phyloP scores from a whole-genome alignment of 352 stramenopile genomes.

The Peronospora destructor region DNA sequence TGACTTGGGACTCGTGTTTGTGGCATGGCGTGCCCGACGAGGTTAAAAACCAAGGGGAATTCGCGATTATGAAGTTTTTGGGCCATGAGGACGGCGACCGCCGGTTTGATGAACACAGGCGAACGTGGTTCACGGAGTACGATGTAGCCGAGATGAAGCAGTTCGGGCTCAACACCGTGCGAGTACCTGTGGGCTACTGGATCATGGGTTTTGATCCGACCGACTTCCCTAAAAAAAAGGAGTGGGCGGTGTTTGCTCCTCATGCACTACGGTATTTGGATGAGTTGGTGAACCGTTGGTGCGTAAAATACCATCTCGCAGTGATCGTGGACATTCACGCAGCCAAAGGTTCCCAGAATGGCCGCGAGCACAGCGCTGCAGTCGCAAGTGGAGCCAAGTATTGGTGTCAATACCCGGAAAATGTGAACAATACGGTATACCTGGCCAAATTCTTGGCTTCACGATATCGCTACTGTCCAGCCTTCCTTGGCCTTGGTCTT shows the following conservation, averaged over 20 bases:
- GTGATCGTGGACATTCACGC: slow-evolving; percentile 79
- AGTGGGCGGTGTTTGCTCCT: slow-evolving; percentile 47
- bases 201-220: slow-evolving; percentile 65
- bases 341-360: slow-evolving; percentile 78
- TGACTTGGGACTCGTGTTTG: slow-evolving; percentile 53
- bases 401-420: slow-evolving; percentile 58
- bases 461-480: slow-evolving; percentile 56
- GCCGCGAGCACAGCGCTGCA: slow-evolving; percentile 64
- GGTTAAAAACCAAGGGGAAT: slow-evolving; percentile 53
- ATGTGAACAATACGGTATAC: slow-evolving; percentile 55
- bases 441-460: slow-evolving; percentile 49
- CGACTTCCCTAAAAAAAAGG: slow-evolving; percentile 34
- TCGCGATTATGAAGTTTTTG: slow-evolving; percentile 60
- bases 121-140: slow-evolving; percentile 63
- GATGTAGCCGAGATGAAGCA: slow-evolving; percentile 61
- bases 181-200: slow-evolving; percentile 77
- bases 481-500: slow-evolving; percentile 71
- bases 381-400: slow-evolving; percentile 37
- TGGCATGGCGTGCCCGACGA: slow-evolving; percentile 47
- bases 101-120: slow-evolving; percentile 45
- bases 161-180: slow-evolving; percentile 73
- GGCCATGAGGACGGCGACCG: slow-evolving; percentile 28
- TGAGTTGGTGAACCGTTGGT: slow-evolving; percentile 43
- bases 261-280: slow-evolving; percentile 45
- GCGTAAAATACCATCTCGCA: slow-evolving; percentile 39